Evolutionary conservation across 176 grass and related monocot species (phyloP), one percentile per base, ranked within the genome.

Genomic region (Tillandsia fasciculata): DNA sequence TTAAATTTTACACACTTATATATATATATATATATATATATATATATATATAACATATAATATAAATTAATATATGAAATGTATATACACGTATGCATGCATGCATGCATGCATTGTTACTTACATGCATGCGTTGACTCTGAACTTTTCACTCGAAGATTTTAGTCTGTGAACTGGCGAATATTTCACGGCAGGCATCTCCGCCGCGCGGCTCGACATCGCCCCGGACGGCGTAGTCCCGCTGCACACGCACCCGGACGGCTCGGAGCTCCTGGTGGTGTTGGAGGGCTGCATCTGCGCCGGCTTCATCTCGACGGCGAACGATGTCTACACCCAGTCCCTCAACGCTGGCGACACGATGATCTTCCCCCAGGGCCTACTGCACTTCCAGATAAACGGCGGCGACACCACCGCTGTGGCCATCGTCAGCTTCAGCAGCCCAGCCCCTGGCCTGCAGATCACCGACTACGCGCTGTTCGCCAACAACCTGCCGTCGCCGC

Each of bases 351-450:
- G 72, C 1, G 72, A 65, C 72, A 65, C 22, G 11, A 52, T 74
- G 72, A 13, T 74, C 48, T 74, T 74, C 48, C 72, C 72, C 12
- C 48, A 28, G 20, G 58, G 72, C n/a, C 48, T 52, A 48, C 59
- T 74, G 8, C 72, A 74, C 48, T 74, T 74, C 72, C 58, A 74
- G 12, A 28, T 74, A 10, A 74, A 74, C 49, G 15, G 48, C 17
- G 72, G 72, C 3, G 6, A 27, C 0, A 8, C 9, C 48, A 3
- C 11, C 47, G 72, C 33, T 7, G 49, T 51, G 48, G 72, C 59
- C 11, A 2, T 51, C 5, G 72, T 51, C 3, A 65, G 33, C 72
- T 74, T 74, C 22, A 74, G 23, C 48, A 64, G 22, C 72, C 61
- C 72, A 0, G 33, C 33, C 33, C 33, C 33, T 5, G 33, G 33